Base-by-base conservation (phyloP, 2,329 filamentous ascomycete species). In the Chalaropsis ovoidea region DNA sequence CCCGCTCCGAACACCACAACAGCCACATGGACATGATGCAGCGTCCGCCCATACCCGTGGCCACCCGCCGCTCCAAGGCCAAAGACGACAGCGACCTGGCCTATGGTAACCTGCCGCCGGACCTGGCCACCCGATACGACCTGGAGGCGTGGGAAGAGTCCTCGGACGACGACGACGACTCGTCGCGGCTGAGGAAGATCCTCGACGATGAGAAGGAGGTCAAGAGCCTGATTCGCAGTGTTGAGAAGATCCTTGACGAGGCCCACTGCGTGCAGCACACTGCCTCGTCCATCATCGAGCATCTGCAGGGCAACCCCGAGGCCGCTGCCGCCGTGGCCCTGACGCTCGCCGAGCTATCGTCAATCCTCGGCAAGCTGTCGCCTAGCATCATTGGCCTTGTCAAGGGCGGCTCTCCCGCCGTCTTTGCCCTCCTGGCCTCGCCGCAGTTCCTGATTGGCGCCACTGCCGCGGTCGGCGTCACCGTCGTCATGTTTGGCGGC, bases 391-490 rank as follows among this genome's bases (percentile, higher is more conserved):
- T 99, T 6, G 78, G 82, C 11, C 78, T 87, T 0, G 77, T 97
- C 72, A 95, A 96, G 75, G 81, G 84, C 47, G 86, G 86, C 22
- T 93, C 91, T 45, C 94, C 94, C 0, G 87, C 89, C 7, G 86
- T 96, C 22, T 93, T 96, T 70, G 89, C 87, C 0, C 81, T 99
- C 24, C 82, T 99, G 2, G 86, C 90, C 0, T 92, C 88, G 66
- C 94, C 94, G 0, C 90, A 99, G 72, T 99, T 99, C 73, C 83
- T 96, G 69, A 96, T 99, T 71, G 91, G 91, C 3, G 90, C 89
- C 0, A 89, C 92, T 54, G 85, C 96, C 15, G 90, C 89, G 0
- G 86, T 96, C 0, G 94, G 94, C 15, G 86, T 96, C n/a, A 97
- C 94, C 0, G 86, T 97, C 8, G 90, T 99, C 71, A 92, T 94